Evolutionary conservation across 2,329 filamentous ascomycete species (phyloP).

Genomic region (Chaetomium sp.): DNA sequence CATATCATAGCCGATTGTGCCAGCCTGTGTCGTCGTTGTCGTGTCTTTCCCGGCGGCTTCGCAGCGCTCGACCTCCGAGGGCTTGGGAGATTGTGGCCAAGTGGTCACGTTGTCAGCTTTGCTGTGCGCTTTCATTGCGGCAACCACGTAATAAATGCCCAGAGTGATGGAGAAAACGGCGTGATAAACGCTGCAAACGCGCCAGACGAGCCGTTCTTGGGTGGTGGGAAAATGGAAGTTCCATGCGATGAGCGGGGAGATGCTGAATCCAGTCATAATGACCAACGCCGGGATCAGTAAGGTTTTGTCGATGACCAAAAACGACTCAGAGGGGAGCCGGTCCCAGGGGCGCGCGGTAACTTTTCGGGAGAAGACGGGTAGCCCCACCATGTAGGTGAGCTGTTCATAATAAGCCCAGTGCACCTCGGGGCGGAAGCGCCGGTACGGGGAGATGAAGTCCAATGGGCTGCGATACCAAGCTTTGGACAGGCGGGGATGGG

Average conservation of each 20-base stretch:
- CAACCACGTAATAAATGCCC: conserved; percentile 1
- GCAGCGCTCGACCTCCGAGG: no score
- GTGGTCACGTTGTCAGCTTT: neutral
- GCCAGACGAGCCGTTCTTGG: conserved; percentile 22
- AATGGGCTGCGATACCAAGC: conserved; percentile 30
- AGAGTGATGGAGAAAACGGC: conserved; percentile 5
- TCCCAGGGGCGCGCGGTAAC: conserved; percentile 21
- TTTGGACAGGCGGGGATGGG: conserved; percentile 18
- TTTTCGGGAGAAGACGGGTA: conserved; percentile 17
- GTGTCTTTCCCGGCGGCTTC: neutral
- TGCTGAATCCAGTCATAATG: conserved; percentile 14
- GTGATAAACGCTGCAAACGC: conserved; percentile 17
- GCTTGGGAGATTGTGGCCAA: neutral
- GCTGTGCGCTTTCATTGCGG: neutral
- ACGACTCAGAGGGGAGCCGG: conserved; percentile 23
- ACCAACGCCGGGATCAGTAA: conserved; percentile 8
- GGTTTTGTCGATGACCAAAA: conserved; percentile 7
- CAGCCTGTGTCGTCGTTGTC: neutral
- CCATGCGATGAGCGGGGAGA: conserved; percentile 23
- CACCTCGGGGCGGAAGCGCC: conserved; percentile 15
- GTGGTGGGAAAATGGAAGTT: conserved; percentile 25
- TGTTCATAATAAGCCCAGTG: conserved; percentile 22
- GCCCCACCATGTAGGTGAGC: conserved; percentile 15
- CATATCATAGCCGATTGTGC: neutral
- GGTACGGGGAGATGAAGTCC: conserved; percentile 25